Conservation (phyloP, 345 rosid species). For the Populus nigra region DNA sequence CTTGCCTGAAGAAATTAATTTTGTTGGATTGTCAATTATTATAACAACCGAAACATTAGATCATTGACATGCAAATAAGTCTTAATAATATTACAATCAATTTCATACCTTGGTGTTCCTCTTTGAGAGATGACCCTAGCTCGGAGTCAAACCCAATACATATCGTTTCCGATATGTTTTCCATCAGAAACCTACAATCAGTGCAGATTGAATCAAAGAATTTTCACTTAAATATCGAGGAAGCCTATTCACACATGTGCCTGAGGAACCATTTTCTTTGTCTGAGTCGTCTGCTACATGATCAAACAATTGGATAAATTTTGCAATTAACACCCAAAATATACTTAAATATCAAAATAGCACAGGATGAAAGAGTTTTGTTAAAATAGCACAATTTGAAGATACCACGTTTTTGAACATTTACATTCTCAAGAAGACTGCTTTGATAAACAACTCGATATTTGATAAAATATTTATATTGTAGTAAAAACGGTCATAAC, state of each 20-base stretch:
- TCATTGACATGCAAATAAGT: neutral
- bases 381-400: no score
- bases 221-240: neutral
- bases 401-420: no score
- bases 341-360: no score
- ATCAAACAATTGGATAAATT: constrained; percentile 36
- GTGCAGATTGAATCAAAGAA: constrained; percentile 11
- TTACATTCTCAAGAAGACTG: no score
- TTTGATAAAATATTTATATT: no score
- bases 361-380: no score
- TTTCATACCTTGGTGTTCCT: neutral
- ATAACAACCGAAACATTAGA: no score
- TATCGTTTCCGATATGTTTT: neutral
- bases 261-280: constrained; percentile 13
- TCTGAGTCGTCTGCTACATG: constrained; percentile 42
- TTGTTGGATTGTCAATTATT: no score
- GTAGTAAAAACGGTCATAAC: no score
- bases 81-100: neutral
- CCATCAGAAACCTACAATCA: neutral
- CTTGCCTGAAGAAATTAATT: no score
- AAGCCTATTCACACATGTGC: neutral
- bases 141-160: neutral
- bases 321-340: no score
- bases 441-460: no score
- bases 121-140: neutral